Percentiles rank a stretch among this genome's conserved stretches.
Evolutionary conservation across 169 alveolate species (phyloP).

Genomic region (Amoebophrya sp.): DNA sequence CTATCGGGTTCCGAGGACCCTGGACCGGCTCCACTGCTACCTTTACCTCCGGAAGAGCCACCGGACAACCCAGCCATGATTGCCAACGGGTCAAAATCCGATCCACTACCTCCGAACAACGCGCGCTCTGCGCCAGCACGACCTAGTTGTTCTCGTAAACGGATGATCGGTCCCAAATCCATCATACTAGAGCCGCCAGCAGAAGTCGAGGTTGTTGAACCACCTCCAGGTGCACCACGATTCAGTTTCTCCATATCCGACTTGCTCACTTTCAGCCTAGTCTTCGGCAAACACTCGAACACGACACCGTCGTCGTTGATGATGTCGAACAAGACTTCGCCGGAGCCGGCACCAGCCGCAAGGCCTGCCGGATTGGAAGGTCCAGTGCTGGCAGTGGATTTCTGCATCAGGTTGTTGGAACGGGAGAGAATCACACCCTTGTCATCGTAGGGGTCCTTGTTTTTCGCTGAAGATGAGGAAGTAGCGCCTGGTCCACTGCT

Average conservation of each 20-base stretch:
- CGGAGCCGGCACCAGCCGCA: too few species aligned
- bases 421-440: not conserved
- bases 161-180: not conserved
- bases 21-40: too few species aligned
- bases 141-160: not conserved
- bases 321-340: not conserved
- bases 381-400: not conserved
- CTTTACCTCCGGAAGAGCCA: too few species aligned
- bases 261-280: not conserved
- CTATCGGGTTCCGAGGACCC: too few species aligned
- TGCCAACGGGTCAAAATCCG: too few species aligned
- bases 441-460: constrained; percentile 23
- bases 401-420: not conserved
- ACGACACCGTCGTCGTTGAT: not conserved
- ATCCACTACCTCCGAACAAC: too few species aligned
- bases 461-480: not conserved
- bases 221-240: not conserved
- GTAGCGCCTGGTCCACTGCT: not conserved
- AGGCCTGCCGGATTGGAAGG: too few species aligned
- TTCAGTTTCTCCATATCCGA: not conserved
- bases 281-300: constrained; percentile 16
- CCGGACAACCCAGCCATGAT: too few species aligned
- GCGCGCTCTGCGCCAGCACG: too few species aligned
- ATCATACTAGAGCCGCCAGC: not conserved
- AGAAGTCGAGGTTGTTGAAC: not conserved